Conservation (phyloP, 176 grass and related monocot genomes). For the Zoysia pacifica region DNA sequence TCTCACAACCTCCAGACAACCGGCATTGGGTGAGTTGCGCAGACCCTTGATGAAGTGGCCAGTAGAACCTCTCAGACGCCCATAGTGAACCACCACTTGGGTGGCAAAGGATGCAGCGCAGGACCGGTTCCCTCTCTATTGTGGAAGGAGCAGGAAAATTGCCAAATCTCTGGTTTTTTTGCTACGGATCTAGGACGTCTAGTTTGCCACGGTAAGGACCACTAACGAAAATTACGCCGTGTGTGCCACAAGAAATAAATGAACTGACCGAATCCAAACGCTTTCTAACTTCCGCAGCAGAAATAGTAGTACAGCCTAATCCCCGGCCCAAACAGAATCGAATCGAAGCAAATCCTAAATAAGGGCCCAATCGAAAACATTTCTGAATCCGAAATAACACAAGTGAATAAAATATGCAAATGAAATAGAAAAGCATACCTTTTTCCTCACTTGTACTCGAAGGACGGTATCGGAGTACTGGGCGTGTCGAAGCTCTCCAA, state of each 20-base stretch:
- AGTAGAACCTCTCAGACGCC: conserved; percentile 51
- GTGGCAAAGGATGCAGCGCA: conserved; percentile 44
- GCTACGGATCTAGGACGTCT: conserved; percentile 8
- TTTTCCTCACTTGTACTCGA: conserved; percentile 79
- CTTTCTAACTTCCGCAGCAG: conserved; percentile 9
- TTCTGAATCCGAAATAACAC: not conserved
- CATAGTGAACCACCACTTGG: conserved; percentile 32
- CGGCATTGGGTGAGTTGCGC: conserved; percentile 38
- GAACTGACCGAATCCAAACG: not conserved
- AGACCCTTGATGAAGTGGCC: conserved; percentile 58
- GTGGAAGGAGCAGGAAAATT: not conserved
- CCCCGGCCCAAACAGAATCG: not conserved
- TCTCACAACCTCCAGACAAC: conserved; percentile 33
- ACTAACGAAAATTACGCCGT: not conserved
- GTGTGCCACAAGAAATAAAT: conserved; percentile 23
- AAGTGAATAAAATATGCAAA: not conserved
- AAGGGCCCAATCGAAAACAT: not conserved
- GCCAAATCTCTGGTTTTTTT: not conserved
- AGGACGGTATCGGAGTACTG: conserved; percentile 68
- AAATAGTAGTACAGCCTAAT: conserved; percentile 7
- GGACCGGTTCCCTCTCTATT: conserved; percentile 43
- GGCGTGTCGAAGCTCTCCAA: conserved; percentile 86
- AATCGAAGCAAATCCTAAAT: not conserved
- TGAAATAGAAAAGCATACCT: conserved; percentile 36
- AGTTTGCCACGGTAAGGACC: not conserved